phyloP scores from a whole-genome alignment of 257 asterid genomes.

The Nicotiana obtusifolia region DNA sequence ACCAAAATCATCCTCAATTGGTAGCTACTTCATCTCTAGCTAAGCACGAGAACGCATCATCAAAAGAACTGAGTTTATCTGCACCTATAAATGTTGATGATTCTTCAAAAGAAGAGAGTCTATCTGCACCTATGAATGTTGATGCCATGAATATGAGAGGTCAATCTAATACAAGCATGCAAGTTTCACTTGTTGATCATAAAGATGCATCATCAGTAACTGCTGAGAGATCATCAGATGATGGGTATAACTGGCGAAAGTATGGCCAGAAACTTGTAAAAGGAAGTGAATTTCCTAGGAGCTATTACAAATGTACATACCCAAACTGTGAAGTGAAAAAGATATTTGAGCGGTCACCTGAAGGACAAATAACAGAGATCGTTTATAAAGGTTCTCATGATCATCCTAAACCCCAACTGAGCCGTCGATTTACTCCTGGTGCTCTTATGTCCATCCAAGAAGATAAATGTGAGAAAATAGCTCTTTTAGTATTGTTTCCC shows the following conservation, averaged over 20 bases:
- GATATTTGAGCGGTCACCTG: constrained; percentile 25
- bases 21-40: constrained; percentile 35
- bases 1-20: constrained; percentile 43
- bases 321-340: constrained; percentile 14
- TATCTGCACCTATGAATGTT: constrained; percentile 22
- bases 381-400: constrained; percentile 46
- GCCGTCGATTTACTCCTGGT: constrained; percentile 75
- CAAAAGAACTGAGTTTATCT: constrained; percentile 24
- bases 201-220: constrained; percentile 28
- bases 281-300: constrained; percentile 20
- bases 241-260: constrained; percentile 27
- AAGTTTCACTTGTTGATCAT: constrained; percentile 48
- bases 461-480: constrained; percentile 55
- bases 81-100: constrained; percentile 27
- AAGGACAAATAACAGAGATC: constrained; percentile 15
- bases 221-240: constrained; percentile 55
- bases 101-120: constrained; percentile 19
- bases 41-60: constrained; percentile 21
- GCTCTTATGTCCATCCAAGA: constrained; percentile 66
- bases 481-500: not conserved
- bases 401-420: constrained; percentile 28
- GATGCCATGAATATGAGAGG: constrained; percentile 41
- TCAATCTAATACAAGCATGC: constrained; percentile 14
- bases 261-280: constrained; percentile 27
- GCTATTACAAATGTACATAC: constrained; percentile 23